Evolutionary conservation across 352 stramenopile species (phyloP).

Genomic region (Globisporangium echinulatum): DNA sequence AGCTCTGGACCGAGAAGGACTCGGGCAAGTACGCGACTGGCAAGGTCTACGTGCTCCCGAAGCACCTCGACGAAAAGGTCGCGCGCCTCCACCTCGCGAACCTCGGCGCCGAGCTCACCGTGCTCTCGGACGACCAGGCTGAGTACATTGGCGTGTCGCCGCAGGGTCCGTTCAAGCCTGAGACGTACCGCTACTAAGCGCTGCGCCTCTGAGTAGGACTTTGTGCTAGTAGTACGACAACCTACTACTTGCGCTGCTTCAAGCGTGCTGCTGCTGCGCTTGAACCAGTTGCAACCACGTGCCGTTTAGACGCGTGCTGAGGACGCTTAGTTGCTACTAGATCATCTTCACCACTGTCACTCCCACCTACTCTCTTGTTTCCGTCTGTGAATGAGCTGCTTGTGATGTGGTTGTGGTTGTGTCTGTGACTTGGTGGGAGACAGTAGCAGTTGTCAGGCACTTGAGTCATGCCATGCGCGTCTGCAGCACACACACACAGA

Average conservation of each 20-base stretch:
- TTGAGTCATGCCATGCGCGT: too few species aligned
- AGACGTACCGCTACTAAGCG: slow-evolving; percentile 98
- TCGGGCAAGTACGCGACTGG: slow-evolving; percentile 93
- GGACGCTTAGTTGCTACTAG: neutral
- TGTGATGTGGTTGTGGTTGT: too few species aligned
- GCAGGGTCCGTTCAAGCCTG: slow-evolving; percentile 95
- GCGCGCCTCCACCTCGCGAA: slow-evolving; percentile 94
- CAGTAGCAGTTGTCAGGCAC: too few species aligned
- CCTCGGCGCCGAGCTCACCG: slow-evolving; percentile 94
- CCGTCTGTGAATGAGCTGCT: too few species aligned
- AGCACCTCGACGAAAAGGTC: slow-evolving; percentile 98
- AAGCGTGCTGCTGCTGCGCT: neutral
- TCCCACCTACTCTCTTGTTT: neutral
- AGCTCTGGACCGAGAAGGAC: slow-evolving; percentile 96
- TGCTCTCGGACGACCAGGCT: slow-evolving; percentile 93
- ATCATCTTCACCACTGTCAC: slow-evolving; percentile 8
- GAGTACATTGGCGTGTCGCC: slow-evolving; percentile 96
- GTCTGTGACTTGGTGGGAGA: too few species aligned
- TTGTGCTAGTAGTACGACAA: too few species aligned
- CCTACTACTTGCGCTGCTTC: neutral
- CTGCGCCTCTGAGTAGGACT: neutral
- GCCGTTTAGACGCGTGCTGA: slow-evolving; percentile 12
- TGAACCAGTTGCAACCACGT: slow-evolving; percentile 6
- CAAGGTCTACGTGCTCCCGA: slow-evolving; percentile 98
- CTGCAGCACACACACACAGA: too few species aligned